Evolutionary conservation across 495 filamentous ascomycete species (phyloP).

Genomic region (Xanthoparmelia taractica): DNA sequence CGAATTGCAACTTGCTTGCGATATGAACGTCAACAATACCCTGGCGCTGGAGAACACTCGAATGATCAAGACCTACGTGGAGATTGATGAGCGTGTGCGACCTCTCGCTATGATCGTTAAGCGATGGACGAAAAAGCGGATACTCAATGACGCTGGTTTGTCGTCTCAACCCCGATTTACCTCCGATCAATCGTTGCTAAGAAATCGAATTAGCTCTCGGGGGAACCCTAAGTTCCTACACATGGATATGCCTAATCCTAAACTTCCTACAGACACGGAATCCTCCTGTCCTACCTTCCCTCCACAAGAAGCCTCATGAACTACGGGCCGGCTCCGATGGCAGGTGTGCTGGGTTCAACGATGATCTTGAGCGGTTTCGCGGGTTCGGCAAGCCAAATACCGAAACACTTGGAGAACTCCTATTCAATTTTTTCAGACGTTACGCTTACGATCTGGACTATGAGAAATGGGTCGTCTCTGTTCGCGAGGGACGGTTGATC

Average conservation of each 20-base stretch:
- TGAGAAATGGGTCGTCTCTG: conserved; percentile 72
- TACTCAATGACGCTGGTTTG: conserved; percentile 92
- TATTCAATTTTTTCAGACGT: conserved; percentile 91
- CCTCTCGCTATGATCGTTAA: conserved; percentile 94
- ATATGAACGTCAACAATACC: conserved; percentile 98
- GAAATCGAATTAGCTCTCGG: conserved; percentile 59
- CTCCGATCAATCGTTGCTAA: conserved; percentile 12
- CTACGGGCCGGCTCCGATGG: conserved; percentile 52
- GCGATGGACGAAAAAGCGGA: conserved; percentile 86
- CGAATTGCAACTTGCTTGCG: conserved; percentile 80
- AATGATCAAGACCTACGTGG: conserved; percentile 96
- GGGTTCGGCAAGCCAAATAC: conserved; percentile 74
- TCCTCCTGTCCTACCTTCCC: conserved; percentile 77
- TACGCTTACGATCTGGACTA: conserved; percentile 93
- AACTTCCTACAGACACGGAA: conserved; percentile 88
- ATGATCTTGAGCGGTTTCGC: conserved; percentile 64
- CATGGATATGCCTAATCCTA: conserved; percentile 99
- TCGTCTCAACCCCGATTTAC: conserved; percentile 14
- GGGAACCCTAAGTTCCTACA: conserved; percentile 93
- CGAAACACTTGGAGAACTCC: conserved; percentile 69
- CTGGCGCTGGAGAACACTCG: conserved; percentile 90
- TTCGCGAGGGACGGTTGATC: conserved; percentile 75
- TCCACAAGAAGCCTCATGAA: conserved; percentile 69
- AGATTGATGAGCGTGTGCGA: conserved; percentile 84
- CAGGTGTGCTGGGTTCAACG: conserved; percentile 67